Conservation (phyloP, 805 yeast genomes). For the Candida ulmi region DNA sequence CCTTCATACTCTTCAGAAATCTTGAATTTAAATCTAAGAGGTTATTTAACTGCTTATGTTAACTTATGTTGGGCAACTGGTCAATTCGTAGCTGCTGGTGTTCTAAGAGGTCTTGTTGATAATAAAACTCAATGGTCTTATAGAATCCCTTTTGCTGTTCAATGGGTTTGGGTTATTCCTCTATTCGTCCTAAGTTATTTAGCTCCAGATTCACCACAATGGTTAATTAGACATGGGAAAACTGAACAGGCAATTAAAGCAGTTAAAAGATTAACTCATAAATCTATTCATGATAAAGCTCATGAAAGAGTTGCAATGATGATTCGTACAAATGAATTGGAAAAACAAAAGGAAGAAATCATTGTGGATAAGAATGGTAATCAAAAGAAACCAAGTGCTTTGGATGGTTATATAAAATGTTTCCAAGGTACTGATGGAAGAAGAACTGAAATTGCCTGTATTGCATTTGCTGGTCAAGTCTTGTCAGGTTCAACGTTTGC, state of each 20-base stretch:
- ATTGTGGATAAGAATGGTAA: too few relatives aligned
- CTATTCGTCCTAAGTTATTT: constrained; percentile 34
- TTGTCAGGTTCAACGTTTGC: constrained; percentile 44
- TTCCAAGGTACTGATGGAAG: constrained; percentile 37
- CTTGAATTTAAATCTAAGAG: constrained; percentile 35
- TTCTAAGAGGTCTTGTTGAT: constrained; percentile 32
- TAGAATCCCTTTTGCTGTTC: constrained; percentile 51
- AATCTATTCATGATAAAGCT: constrained; percentile 15
- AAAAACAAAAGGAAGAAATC: constrained; percentile 8
- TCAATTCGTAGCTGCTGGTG: constrained; percentile 45
- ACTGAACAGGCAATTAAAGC: constrained; percentile 36
- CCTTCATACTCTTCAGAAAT: constrained; percentile 38
- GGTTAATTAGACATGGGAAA: constrained; percentile 40
- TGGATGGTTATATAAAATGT: constrained; percentile 30
- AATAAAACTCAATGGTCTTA: constrained; percentile 34
- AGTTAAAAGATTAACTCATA: constrained; percentile 19
- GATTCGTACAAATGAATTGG: constrained; percentile 15
- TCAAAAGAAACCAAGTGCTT: constrained; percentile 4
- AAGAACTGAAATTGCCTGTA: constrained; percentile 36
- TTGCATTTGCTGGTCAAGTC: constrained; percentile 36
- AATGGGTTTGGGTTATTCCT: constrained; percentile 57
- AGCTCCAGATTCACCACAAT: constrained; percentile 58
- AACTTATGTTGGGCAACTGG: constrained; percentile 43
- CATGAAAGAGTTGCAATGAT: constrained; percentile 14
- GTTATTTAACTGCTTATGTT: constrained; percentile 32